Base-by-base conservation (phyloP, 768 basidiomycete species). In the Phlebiopsis gigantea region DNA sequence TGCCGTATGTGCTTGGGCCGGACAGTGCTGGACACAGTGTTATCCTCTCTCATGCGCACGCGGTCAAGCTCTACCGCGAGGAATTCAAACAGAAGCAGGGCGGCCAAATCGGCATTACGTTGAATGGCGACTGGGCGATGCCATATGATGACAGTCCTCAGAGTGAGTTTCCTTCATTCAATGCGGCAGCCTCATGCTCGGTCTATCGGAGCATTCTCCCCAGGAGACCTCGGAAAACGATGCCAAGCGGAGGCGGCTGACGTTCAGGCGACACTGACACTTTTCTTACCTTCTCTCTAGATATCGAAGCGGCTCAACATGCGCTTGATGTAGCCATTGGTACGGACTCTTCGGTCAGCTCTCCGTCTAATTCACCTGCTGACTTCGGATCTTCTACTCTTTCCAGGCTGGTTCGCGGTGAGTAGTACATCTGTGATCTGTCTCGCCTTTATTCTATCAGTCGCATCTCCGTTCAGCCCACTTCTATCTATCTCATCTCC, bases 91-190 rank as follows among this genome's bases (percentile, higher is more conserved):
- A 75, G 5, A 69, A 57, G 1, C 87, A 89, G 67, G 75, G 78
- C 14, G 90, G 87, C 30, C 71, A 77, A 61, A 87, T 90, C 62
- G 88, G 87, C n/a, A 88, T 91, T 64, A 90, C 88, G 0, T 73
- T 90, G 49, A 90, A 89, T 62, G 86, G 88, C 17, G 86, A 88
- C 68, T 88, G 84, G 85, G 77, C 80, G 31, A 81, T 85, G 69
- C 88, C 89, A 9, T 90, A 82, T 58, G 85, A 88, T 61, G 78
- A 87, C 60, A 76, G 69, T 43, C 82, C 79, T 8, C 82, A 84
- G 65, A 89, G 88, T 89, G 66, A 63, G 84, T 72, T 29, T 14
- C 14, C 22, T 57, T 46, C n/a, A 3, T n/a, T n/a, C n/a, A n/a
- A n/a, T n/a, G n/a, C n/a, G 17, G 26, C 54, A 21, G 24, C 45